phyloP scores from a whole-genome alignment of 169 alveolate species.

The Plasmodium chabaudi region DNA sequence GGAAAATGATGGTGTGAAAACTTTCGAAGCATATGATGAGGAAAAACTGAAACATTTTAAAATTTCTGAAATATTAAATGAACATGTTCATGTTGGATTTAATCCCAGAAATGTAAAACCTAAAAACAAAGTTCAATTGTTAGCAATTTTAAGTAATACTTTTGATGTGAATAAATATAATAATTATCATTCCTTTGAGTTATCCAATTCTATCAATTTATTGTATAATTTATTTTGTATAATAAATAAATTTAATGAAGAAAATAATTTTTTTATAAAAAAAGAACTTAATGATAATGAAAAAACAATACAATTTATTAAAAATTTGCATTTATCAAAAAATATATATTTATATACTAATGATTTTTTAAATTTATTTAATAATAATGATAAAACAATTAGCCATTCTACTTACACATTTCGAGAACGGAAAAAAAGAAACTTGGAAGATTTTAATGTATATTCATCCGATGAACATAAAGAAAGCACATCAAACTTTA shows the following conservation, averaged over 20 bases:
- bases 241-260: slow-evolving; percentile 9
- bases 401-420: slow-evolving; percentile 27
- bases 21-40: neutral
- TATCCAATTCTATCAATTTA: slow-evolving; percentile 34
- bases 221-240: slow-evolving; percentile 67
- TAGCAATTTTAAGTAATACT: slow-evolving; percentile 44
- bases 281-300: neutral
- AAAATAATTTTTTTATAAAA: neutral
- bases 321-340: slow-evolving; percentile 25
- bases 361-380: slow-evolving; percentile 45
- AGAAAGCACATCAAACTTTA: slow-evolving; percentile 14
- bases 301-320: slow-evolving; percentile 34
- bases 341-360: slow-evolving; percentile 39
- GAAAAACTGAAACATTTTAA: neutral
- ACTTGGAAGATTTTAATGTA: slow-evolving; percentile 26
- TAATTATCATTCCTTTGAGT: slow-evolving; percentile 15
- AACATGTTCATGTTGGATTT: slow-evolving; percentile 75
- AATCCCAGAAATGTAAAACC: slow-evolving; percentile 38
- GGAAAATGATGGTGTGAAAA: neutral
- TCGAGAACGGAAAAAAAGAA: slow-evolving; percentile 67
- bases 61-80: slow-evolving; percentile 62
- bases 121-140: slow-evolving; percentile 18
- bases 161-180: neutral
- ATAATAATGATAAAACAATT: slow-evolving; percentile 7
- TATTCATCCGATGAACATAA: slow-evolving; percentile 59